phyloP scores from a whole-genome alignment of 106 monocot genomes.

The Allium sativum region DNA sequence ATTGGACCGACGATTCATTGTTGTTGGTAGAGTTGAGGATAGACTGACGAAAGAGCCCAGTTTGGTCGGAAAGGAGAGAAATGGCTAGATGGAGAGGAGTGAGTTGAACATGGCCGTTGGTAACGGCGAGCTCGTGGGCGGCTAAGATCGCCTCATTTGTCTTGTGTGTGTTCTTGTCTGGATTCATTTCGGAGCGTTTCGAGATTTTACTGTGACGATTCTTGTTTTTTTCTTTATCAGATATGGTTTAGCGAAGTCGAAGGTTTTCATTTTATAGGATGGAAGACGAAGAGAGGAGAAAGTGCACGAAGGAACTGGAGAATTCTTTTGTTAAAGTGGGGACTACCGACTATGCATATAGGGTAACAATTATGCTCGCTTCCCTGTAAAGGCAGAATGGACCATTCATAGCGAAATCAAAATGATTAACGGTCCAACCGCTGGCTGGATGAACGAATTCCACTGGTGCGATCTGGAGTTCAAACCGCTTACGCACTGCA shows the following conservation, averaged over 20 bases:
- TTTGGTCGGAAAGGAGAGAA: slow-evolving; percentile 20
- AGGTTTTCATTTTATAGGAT: not conserved
- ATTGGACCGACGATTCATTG: slow-evolving; percentile 9
- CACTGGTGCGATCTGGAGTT: no score
- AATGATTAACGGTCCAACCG: no score
- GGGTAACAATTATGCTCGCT: no score
- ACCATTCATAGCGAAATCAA: no score
- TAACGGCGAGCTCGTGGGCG: slow-evolving; percentile 40
- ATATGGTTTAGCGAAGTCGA: not conserved
- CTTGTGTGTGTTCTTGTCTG: slow-evolving; percentile 58
- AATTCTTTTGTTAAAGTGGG: slow-evolving; percentile 11
- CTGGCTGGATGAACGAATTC: no score
- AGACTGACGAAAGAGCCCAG: slow-evolving; percentile 33
- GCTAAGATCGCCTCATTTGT: slow-evolving; percentile 42
- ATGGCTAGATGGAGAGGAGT: slow-evolving; percentile 46
- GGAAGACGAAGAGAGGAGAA: not conserved
- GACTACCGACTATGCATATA: no score
- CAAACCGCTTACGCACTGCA: no score
- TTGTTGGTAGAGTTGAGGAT: slow-evolving; percentile 10
- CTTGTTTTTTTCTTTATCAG: not conserved
- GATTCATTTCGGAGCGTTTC: slow-evolving; percentile 28
- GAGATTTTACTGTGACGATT: not conserved
- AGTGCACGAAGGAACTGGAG: slow-evolving; percentile 8
- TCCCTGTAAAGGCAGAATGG: no score
- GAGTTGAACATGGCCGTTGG: slow-evolving; percentile 40